Evolutionary conservation across 2,329 filamentous ascomycete species (phyloP).

Genomic region (Byssochlamys sp.): DNA sequence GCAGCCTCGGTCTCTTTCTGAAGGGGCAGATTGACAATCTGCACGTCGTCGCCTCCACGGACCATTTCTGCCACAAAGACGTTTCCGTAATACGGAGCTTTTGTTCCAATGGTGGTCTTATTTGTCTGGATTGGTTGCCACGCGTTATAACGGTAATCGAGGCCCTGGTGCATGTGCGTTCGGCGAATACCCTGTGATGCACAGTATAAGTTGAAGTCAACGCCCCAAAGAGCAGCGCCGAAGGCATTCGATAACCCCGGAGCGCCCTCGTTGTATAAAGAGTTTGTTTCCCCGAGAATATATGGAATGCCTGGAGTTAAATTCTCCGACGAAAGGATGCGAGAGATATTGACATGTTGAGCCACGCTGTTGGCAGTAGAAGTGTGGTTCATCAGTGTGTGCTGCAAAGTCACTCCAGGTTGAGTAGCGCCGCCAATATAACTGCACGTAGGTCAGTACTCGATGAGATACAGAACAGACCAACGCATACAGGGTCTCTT

Average conservation of each 20-base stretch:
- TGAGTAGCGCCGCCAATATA: conserved; percentile 53
- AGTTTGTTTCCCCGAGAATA: conserved; percentile 54
- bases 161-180: conserved; percentile 57
- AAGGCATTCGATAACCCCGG: conserved; percentile 56
- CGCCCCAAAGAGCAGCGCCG: conserved; percentile 55
- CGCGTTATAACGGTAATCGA: conserved; percentile 51
- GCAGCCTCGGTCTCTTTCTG: conserved; percentile 37
- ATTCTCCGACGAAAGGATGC: conserved; percentile 27
- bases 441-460: conserved; percentile 24
- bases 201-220: conserved; percentile 53
- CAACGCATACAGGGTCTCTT: conserved; percentile 11
- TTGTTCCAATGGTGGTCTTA: conserved; percentile 46
- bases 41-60: conserved; percentile 32
- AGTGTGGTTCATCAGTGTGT: conserved; percentile 56
- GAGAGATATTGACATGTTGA: conserved; percentile 41
- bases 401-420: conserved; percentile 53
- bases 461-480: background rate
- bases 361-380: conserved; percentile 42
- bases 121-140: conserved; percentile 52
- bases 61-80: conserved; percentile 50
- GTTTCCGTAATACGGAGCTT: conserved; percentile 56
- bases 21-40: conserved; percentile 42
- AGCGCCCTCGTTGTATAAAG: conserved; percentile 52
- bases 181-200: conserved; percentile 48
- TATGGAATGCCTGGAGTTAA: conserved; percentile 36